phyloP scores from a whole-genome alignment of 129 eudicot species.

The Flaveria trinervia region DNA sequence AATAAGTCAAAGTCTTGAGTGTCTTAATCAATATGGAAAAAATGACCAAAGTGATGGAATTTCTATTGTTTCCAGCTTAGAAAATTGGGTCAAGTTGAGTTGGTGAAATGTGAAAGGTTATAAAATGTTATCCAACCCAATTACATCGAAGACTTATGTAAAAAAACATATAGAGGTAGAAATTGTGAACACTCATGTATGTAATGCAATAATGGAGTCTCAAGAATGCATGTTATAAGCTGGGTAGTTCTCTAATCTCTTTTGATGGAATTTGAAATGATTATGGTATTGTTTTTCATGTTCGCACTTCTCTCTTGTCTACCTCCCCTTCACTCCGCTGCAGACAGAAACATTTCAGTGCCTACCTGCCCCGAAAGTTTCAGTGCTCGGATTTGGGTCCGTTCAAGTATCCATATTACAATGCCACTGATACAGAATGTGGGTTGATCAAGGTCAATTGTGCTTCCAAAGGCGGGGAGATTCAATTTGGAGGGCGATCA shows the following conservation, averaged over 20 bases:
- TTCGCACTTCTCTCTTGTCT: conserved; percentile 9
- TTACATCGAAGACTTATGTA: neutral
- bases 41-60: neutral
- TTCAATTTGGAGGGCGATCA: neutral
- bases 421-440: neutral
- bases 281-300: neutral
- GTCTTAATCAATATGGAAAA: conserved; percentile 10
- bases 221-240: neutral
- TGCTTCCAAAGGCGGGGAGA: neutral
- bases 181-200: neutral
- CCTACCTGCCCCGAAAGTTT: conserved; percentile 23
- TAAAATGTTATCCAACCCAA: neutral
- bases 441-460: conserved; percentile 18
- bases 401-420: conserved; percentile 8
- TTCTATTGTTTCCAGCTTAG: neutral
- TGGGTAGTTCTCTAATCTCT: neutral
- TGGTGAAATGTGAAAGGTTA: neutral
- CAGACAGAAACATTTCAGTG: neutral
- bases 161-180: neutral
- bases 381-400: neutral
- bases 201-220: neutral
- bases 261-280: conserved; percentile 11
- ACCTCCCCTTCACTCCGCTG: conserved; percentile 7
- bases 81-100: neutral
- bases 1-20: conserved; percentile 23